Evolutionary conservation across 1,139 yeast species (phyloP), one percentile per base, ranked within the genome.

Genomic region (Pichia sp.): DNA sequence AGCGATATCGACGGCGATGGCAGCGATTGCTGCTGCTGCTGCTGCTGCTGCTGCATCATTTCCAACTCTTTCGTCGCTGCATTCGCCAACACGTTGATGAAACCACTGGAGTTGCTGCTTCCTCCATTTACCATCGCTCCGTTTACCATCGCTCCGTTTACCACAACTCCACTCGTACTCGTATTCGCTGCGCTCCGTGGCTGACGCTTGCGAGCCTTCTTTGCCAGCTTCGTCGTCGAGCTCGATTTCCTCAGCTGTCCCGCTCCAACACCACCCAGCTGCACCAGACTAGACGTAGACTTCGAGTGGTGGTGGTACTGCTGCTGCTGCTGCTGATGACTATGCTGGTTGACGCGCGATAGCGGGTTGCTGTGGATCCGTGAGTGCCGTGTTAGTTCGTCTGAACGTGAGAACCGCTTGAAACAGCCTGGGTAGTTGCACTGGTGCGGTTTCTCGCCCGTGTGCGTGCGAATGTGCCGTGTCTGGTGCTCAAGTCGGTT

Each of bases 401-500:
- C 97, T 36, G 88, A 77, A 44, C 97, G 70, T 40, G 91, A 79
- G 58, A 89, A 89, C 44, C 84, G 74, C 63, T 89, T 89, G 46
- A 74, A 69, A 62, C 97, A 89, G 2, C 94, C 95, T 0, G 95
- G 95, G 54, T 74, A 86, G 10, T 81, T 74, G 61, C 97, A 89
- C 36, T 78, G 79, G 57, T 88, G 96, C 18, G 96, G 96, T 59
- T 86, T 84, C 58, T 88, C 96, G 28, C 97, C 97, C 1, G 97
- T 89, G 59, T 89, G 97, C 5, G 96, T 89, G 45, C 96, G 68
- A 41, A 89, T 84, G 58, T 89, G 97, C 53, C 97, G 75, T 19
- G 96, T 88, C 59, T 88, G 95, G 61, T 89, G 97, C 60, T 89
- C 97, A 38, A 88, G 66, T 36, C 97, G 70, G 58, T 85, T 94